Percentiles rank a stretch among this genome's conserved stretches.
phyloP scores from a whole-genome alignment of 2,329 filamentous ascomycete genomes.

The Lasiodiplodia citricola region DNA sequence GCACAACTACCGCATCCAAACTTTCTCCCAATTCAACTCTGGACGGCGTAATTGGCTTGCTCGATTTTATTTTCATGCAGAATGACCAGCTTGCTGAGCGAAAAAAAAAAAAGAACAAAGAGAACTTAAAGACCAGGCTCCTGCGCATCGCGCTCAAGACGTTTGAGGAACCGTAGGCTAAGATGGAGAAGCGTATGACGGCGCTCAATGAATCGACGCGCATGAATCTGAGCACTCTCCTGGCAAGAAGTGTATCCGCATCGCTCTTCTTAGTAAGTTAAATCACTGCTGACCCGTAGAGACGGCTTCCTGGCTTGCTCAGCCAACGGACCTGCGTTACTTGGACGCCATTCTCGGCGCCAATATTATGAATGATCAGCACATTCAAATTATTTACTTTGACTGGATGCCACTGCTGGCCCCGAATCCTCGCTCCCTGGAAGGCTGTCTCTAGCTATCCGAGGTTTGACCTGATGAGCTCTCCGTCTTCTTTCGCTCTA shows the following conservation, averaged over 20 bases:
- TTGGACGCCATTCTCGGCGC: not conserved
- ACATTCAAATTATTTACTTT: not conserved
- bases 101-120: not conserved
- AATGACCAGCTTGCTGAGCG: not conserved
- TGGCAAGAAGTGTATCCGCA: not conserved
- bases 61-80: not conserved
- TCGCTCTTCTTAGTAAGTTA: not conserved
- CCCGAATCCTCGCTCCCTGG: not conserved
- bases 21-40: not conserved
- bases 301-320: not conserved
- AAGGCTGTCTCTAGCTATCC: not conserved
- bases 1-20: not conserved
- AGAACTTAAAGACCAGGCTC: too few relatives aligned
- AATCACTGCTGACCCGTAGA: not conserved
- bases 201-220: too few relatives aligned
- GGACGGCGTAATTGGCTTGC: not conserved
- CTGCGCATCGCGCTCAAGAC: too few relatives aligned
- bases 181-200: too few relatives aligned
- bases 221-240: not conserved
- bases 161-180: too few relatives aligned
- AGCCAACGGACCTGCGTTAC: not conserved
- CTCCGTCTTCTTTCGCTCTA: not conserved
- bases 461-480: conserved; percentile 6
- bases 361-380: too few relatives aligned
- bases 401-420: not conserved